These are phyloP conservation scores for Dothideomycetidae sp. DNA, from an alignment of 2,329 filamentous ascomycete species.

Conservation along the genomic window DNA sequence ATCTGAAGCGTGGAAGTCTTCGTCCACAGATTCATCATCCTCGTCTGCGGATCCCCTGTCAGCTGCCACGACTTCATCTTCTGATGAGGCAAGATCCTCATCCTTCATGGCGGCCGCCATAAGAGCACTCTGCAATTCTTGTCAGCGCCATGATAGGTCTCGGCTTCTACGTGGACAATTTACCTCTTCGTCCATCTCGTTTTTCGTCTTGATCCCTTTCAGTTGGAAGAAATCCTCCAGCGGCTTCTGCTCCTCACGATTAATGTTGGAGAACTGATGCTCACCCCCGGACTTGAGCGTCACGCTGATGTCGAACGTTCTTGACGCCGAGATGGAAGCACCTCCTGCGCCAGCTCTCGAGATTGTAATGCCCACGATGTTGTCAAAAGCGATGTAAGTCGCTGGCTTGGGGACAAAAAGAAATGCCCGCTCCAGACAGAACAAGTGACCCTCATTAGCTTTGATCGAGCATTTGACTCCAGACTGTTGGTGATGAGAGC, in stretches of 20 bases:
- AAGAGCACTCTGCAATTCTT: constrained; percentile 38
- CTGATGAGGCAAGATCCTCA: constrained; percentile 68
- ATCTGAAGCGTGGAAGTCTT: constrained; percentile 85
- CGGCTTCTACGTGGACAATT: constrained; percentile 17
- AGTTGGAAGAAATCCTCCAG: constrained; percentile 97
- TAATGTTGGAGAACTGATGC: constrained; percentile 98
- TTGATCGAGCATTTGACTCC: constrained; percentile 99
- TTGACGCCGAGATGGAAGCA: constrained; percentile 68
- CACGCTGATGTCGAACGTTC: constrained; percentile 95
- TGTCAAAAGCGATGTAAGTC: constrained; percentile 92
- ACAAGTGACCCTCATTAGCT: constrained; percentile 92
- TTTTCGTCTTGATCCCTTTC: constrained; percentile 91
- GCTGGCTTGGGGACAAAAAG: constrained; percentile 98
- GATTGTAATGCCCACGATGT: constrained; percentile 82
- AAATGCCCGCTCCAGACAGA: constrained; percentile 94
- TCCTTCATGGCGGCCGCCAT: constrained; percentile 73
- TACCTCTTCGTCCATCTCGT: constrained; percentile 94
- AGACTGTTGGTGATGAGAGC: constrained; percentile 80
- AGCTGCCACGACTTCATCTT: constrained; percentile 57
- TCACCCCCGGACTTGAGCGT: constrained; percentile 80
- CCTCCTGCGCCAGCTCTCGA: constrained; percentile 68
- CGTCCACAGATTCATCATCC: constrained; percentile 86
- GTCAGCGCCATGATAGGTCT: no score
- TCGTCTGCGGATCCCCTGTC: constrained; percentile 89
- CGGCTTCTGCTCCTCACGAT: constrained; percentile 89